Evolutionary conservation across 805 yeast genomes (phyloP).

Genomic region (Metschnikowia borealis): DNA sequence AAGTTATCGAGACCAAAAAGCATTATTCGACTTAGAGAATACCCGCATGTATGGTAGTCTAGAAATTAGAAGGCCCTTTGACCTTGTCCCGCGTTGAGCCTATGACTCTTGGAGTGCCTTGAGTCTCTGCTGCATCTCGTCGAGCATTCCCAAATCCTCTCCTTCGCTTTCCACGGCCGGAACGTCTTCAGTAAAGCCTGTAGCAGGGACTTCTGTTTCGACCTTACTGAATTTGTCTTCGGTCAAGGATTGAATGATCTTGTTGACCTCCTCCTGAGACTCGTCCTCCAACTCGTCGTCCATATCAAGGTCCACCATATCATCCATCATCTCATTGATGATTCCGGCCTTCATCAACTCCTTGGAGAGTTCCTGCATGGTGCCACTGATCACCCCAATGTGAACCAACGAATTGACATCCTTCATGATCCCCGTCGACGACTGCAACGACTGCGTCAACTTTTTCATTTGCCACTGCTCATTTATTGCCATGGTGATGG

Average conservation of each 20-base stretch:
- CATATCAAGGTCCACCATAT: constrained; percentile 66
- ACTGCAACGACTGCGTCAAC: constrained; percentile 74
- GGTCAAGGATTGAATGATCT: constrained; percentile 45
- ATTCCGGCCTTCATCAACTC: constrained; percentile 85
- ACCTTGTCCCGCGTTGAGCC: neutral
- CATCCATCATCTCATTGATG: constrained; percentile 93
- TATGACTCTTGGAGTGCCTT: constrained; percentile 62
- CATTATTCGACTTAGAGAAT: no score
- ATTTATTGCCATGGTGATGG: constrained; percentile 82
- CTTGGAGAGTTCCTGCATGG: constrained; percentile 81
- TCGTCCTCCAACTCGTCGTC: constrained; percentile 63
- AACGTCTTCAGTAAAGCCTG: constrained; percentile 18
- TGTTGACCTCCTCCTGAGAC: constrained; percentile 62
- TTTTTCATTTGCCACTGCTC: constrained; percentile 87
- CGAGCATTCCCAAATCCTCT: constrained; percentile 70
- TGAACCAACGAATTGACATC: constrained; percentile 78
- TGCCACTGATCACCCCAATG: constrained; percentile 73
- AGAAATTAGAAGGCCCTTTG: neutral
- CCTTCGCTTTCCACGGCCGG: constrained; percentile 36
- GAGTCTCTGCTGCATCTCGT: constrained; percentile 85
- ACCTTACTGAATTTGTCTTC: constrained; percentile 38
- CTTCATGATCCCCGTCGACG: constrained; percentile 77
- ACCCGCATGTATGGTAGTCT: neutral
- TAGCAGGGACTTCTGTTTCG: constrained; percentile 31
- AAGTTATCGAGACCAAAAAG: no score